Percentiles rank a stretch among this genome's conserved stretches.
phyloP scores from a whole-genome alignment of 768 basidiomycete genomes.

The Dioszegia crocea region DNA sequence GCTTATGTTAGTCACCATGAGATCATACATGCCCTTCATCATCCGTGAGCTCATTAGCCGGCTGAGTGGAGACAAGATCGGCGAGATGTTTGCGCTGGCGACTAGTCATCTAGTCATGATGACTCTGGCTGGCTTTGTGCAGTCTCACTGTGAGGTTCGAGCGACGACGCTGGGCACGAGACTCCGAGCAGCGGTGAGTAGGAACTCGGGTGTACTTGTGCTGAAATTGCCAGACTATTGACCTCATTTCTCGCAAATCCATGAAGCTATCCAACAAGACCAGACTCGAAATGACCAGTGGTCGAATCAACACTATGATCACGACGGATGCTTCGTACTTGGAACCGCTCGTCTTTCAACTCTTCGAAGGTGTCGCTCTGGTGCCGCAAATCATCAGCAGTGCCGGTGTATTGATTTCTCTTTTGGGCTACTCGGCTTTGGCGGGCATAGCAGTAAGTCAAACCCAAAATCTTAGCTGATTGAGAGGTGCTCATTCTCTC shows the following conservation, averaged over 20 bases:
- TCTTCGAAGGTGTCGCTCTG: conserved; percentile 59
- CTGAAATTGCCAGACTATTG: too few relatives aligned
- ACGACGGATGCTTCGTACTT: conserved; percentile 56
- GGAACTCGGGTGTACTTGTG: too few relatives aligned
- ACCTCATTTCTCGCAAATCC: conserved; percentile 45
- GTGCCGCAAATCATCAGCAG: conserved; percentile 59
- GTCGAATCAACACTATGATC: conserved; percentile 67
- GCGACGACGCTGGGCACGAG: background rate
- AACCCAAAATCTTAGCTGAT: background rate
- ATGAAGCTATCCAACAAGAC: conserved; percentile 64
- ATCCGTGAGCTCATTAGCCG: conserved; percentile 21
- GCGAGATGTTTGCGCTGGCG: background rate
- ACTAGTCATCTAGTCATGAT: background rate
- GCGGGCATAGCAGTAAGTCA: conserved; percentile 51
- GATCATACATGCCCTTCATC: conserved; percentile 22
- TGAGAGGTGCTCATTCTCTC: conserved; percentile 54
- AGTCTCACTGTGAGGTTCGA: background rate
- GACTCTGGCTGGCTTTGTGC: background rate
- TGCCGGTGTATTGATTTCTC: conserved; percentile 61
- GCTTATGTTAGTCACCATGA: background rate
- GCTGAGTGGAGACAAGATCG: background rate
- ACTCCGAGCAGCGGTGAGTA: conserved; percentile 6
- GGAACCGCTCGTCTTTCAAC: conserved; percentile 13
- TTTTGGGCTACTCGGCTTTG: conserved; percentile 68
- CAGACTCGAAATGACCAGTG: conserved; percentile 59